A percentile compares a stretch with the other conserved stretches of the same genome.
Conservation (phyloP, 805 yeast species). For the Jamesozyma rosinii region DNA sequence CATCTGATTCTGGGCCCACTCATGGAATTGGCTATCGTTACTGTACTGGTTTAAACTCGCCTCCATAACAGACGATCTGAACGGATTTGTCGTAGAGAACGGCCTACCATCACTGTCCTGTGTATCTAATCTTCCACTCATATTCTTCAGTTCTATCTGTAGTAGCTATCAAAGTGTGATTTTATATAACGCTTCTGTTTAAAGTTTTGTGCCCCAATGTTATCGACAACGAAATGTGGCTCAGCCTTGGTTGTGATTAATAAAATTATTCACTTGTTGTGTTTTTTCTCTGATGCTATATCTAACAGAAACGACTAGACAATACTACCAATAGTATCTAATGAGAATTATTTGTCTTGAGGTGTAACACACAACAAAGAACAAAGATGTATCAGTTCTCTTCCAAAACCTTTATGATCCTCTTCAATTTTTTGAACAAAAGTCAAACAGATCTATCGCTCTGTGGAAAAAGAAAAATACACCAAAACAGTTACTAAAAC, state of each 20-base stretch:
- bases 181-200: neutral
- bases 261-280: too few species aligned
- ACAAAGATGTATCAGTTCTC: too few species aligned
- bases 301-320: neutral
- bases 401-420: too few species aligned
- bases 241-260: neutral
- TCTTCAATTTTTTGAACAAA: too few species aligned
- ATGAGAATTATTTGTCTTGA: too few species aligned
- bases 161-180: neutral
- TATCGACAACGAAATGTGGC: neutral
- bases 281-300: neutral
- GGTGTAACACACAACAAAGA: too few species aligned
- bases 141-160: neutral
- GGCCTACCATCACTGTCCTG: constrained; percentile 30
- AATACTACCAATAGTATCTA: neutral
- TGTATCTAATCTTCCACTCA: constrained; percentile 17
- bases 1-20: constrained; percentile 39
- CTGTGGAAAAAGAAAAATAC: too few species aligned
- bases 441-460: too few species aligned
- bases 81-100: constrained; percentile 65
- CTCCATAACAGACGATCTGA: constrained; percentile 40
- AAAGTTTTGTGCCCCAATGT: neutral
- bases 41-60: constrained; percentile 23
- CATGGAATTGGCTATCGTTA: constrained; percentile 38
- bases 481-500: too few species aligned